Percentiles rank a stretch among this genome's conserved stretches.
These are phyloP conservation scores for Phaeoacremonium minimum DNA, from an alignment of 2,329 filamentous ascomycete genomes.

Conservation along the genomic window DNA sequence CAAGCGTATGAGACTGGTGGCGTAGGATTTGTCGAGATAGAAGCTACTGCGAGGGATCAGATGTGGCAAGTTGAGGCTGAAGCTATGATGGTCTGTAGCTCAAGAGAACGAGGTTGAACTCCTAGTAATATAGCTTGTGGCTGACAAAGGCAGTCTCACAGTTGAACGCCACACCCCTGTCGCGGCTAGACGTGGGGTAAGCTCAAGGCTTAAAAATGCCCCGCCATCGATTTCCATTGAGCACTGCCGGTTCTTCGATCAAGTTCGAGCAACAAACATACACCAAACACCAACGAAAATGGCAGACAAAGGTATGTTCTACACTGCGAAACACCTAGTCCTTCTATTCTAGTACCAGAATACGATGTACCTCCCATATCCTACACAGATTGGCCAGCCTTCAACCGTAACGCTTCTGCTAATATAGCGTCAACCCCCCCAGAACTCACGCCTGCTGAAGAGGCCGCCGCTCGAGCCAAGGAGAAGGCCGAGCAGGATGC, in stretches of 20 bases:
- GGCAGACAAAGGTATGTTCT: slow-evolving; percentile 36
- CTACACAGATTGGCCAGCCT: slow-evolving; percentile 6
- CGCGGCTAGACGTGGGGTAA: no score
- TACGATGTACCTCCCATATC: slow-evolving; percentile 3
- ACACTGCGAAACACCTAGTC: neutral
- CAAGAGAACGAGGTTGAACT: no score
- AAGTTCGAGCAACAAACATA: slow-evolving; percentile 8
- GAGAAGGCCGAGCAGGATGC: slow-evolving; percentile 84
- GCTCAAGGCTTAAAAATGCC: slow-evolving; percentile 9
- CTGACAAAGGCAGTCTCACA: no score
- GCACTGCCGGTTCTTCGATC: slow-evolving; percentile 12
- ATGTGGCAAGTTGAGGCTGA: no score
- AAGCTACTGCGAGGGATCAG: no score
- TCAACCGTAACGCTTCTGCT: slow-evolving; percentile 14
- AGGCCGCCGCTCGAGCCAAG: slow-evolving; percentile 58
- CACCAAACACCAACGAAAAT: slow-evolving; percentile 20
- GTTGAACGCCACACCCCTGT: no score
- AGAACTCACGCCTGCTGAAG: slow-evolving; percentile 53
- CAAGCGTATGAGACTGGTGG: no score
- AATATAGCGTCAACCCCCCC: no score
- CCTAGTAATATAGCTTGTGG: no score
- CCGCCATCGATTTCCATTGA: slow-evolving; percentile 10
- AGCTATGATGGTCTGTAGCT: no score
- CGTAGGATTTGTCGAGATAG: no score
- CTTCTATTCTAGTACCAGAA: neutral